Conservation (phyloP, 345 rosid species). For the Conringia planisiliqua region DNA sequence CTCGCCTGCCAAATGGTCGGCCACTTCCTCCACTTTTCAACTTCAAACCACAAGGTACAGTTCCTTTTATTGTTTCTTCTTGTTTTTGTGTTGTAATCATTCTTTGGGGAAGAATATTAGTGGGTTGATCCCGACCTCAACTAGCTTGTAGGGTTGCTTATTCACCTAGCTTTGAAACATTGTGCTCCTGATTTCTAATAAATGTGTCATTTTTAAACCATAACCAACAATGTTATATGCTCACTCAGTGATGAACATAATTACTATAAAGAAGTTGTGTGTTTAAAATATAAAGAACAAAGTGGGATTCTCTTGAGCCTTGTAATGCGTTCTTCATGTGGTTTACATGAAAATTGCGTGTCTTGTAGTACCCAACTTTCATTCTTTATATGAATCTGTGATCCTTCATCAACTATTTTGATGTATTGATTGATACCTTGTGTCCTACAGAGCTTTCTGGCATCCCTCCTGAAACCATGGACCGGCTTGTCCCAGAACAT, state of each 20-base stretch:
- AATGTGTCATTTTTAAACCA: no score
- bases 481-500: constrained; percentile 72
- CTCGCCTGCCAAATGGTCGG: constrained; percentile 67
- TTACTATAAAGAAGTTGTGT: no score
- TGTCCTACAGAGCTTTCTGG: constrained; percentile 59
- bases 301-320: background rate
- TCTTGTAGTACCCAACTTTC: background rate
- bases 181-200: no score
- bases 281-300: background rate
- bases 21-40: constrained; percentile 66
- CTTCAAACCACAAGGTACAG: constrained; percentile 41
- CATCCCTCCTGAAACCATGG: constrained; percentile 48
- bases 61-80: background rate
- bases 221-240: background rate
- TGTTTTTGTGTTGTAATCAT: background rate
- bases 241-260: background rate
- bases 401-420: background rate
- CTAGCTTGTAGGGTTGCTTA: no score
- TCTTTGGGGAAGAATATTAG: background rate
- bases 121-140: no score
- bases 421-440: background rate
- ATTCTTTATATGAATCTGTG: background rate
- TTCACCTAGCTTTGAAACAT: background rate
- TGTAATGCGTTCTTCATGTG: background rate
- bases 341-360: background rate